These are phyloP conservation scores for Scenedesmus sp. DNA, from an alignment of 163 green algal genomes.

Conservation along the genomic window DNA sequence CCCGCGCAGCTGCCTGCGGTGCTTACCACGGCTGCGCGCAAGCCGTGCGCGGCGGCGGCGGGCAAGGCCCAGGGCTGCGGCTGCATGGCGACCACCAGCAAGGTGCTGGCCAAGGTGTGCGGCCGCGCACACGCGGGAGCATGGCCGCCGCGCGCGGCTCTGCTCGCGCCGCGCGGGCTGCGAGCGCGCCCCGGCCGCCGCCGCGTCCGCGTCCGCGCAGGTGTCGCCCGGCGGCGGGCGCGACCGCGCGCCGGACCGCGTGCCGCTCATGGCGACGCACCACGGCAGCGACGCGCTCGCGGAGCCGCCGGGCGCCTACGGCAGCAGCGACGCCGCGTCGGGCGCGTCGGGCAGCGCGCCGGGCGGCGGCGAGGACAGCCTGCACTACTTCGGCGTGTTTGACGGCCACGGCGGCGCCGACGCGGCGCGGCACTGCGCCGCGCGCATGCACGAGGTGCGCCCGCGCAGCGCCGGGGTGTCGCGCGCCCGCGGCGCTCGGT, in stretches of 20 bases:
- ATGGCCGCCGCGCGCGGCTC: background rate
- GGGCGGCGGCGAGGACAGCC: conserved; percentile 8
- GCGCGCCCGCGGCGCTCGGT: no score
- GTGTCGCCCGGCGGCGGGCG: conserved; percentile 11
- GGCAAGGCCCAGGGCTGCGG: conserved; percentile 18
- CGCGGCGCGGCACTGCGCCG: conserved; percentile 74
- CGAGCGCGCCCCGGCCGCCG: no score
- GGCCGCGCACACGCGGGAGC: background rate
- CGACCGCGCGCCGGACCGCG: conserved; percentile 3
- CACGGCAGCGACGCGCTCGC: conserved; percentile 37
- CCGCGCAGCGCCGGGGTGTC: no score
- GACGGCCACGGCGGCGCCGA: conserved; percentile 87
- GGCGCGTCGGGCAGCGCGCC: no score
- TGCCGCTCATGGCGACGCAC: conserved; percentile 22
- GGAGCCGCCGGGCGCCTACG: no score
- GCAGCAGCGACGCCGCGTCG: background rate
- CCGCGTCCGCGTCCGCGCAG: no score
- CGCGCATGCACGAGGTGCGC: conserved; percentile 64
- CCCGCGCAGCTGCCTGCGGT: conserved; percentile 9
- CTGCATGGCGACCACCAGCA: conserved; percentile 31
- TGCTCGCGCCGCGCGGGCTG: background rate
- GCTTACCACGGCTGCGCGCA: background rate
- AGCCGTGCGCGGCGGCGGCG: background rate
- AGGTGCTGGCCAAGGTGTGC: conserved; percentile 25
- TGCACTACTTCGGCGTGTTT: conserved; percentile 77